Evolutionary conservation across 208 protist species (phyloP), one percentile per base, ranked within the genome.

Genomic region (Porcisia hertigi): DNA sequence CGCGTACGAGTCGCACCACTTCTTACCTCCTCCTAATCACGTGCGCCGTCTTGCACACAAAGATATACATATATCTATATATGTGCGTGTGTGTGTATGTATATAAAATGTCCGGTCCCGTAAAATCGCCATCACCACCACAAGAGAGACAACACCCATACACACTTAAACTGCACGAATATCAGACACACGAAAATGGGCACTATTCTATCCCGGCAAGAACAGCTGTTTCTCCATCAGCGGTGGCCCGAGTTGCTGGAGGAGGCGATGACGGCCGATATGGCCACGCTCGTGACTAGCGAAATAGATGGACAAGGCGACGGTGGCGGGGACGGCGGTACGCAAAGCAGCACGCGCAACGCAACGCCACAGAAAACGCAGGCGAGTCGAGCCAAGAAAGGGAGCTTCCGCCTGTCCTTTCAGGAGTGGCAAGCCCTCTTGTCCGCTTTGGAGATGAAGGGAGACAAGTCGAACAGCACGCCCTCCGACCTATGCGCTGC

Each of bases 361-460:
- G 63, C 67, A 64, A 53, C 54, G 23, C 57, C 16, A 72, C 49
- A 25, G n/a, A 57, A 74, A 54, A 63, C 52, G 34, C 8, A 39
- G 18, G 47, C 6, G 58, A 16, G 71, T 12, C 12, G 71, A 79
- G 20, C 1, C 66, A 79, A 75, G 25, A 62, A 57, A 25, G 72
- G 63, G 41, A 64, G 41, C 8, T 96, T 96, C 75, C 63, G 53
- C 34, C 64, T 96, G 41, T 91, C 89, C 0, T 90, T 93, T 62
- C 73, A 88, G 18, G 90, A 94, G 66, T 94, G 91, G 89, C 90
- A 96, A 71, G 86, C 89, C 0, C 76, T 94, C 12, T 70, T 94
- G 47, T 85, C 88, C 0, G 52, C 90, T 39, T 59, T 92, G 6
- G 84, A 91, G 64, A 67, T 25, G n/a, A 36, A 30, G 52, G 53